Evolutionary conservation across 306 rosid species (phyloP).

Genomic region (Hippophae tibetana): DNA sequence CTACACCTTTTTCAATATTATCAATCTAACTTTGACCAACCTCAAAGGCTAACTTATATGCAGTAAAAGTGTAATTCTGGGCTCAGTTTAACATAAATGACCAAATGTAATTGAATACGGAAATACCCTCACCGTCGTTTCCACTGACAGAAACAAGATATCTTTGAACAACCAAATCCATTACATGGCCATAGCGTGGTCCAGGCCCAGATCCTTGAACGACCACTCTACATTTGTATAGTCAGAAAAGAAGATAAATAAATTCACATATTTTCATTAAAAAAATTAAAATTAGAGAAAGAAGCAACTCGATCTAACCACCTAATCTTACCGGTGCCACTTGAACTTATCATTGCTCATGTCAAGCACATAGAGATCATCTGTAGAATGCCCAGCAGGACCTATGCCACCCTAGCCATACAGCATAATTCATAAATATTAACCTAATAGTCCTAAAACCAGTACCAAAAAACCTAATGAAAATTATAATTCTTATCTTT

Average conservation of each 20-base stretch:
- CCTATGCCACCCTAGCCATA: constrained; percentile 93
- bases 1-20: too few species aligned
- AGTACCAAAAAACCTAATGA: constrained; percentile 4
- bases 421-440: constrained; percentile 24
- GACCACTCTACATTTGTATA: constrained; percentile 51
- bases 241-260: background rate
- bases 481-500: too few species aligned
- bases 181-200: constrained; percentile 95
- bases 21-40: too few species aligned
- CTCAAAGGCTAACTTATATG: too few species aligned
- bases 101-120: background rate
- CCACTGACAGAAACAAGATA: constrained; percentile 91
- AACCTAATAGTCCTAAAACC: constrained; percentile 1
- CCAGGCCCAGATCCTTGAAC: constrained; percentile 99
- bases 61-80: too few species aligned
- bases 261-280: too few species aligned
- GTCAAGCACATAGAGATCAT: constrained; percentile 88
- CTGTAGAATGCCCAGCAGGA: constrained; percentile 99
- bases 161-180: constrained; percentile 99
- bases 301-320: constrained; percentile 9
- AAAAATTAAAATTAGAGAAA: background rate
- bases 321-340: constrained; percentile 85
- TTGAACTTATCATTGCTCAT: constrained; percentile 79
- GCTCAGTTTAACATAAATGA: too few species aligned
- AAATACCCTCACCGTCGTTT: constrained; percentile 70